Evolutionary conservation across 129 eudicot genomes (phyloP), one percentile per base, ranked within the genome.

Genomic region (Calendula officinalis): DNA sequence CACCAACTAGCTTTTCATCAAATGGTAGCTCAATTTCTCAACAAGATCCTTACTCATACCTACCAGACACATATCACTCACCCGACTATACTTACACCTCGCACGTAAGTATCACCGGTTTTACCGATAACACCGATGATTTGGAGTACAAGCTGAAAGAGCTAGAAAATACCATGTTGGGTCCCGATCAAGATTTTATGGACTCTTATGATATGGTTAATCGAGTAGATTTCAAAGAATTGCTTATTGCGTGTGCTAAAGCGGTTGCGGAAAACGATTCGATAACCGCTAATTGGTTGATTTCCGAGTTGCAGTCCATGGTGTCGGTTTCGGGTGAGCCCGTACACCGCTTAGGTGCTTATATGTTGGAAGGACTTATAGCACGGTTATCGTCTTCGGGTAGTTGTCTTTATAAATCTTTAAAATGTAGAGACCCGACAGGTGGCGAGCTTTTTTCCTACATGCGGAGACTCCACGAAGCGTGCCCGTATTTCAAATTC

Each of bases 321-420:
- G 90, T 80, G 10, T 84, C 86, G 1, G 84, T 84, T 14, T 83
- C 78, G 9, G 86, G 90, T 2, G 81, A 77, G 30, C 86, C 90
- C 5, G 47, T 60, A 5, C 84, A 78, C 38, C 56, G 86, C 7
- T 35, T 84, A 64, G 86, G 86, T 44, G 90, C 86, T 41, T 84
- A 84, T 69, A 66, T 84, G 84, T 60, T 80, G 48, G 90, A 84
- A 84, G 86, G 86, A n/a, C 77, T 84, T 33, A 75, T 84, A 6
- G 83, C 90, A 0, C 64, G 77, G 52, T 48, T 84, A 33, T 64
- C 84, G 3, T 84, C 77, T 62, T 77, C 90, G 0, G 90, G 90
- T 2, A 81, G 78, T 58, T 77, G 75, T 7, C 77, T 84, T 7
- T 84, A 68, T 74, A 78, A 77, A 53, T 36, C 79, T 45, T 50